These are phyloP conservation scores for Colletotrichum shisoi DNA, from an alignment of 2,329 filamentous ascomycete species.

Conservation along the genomic window DNA sequence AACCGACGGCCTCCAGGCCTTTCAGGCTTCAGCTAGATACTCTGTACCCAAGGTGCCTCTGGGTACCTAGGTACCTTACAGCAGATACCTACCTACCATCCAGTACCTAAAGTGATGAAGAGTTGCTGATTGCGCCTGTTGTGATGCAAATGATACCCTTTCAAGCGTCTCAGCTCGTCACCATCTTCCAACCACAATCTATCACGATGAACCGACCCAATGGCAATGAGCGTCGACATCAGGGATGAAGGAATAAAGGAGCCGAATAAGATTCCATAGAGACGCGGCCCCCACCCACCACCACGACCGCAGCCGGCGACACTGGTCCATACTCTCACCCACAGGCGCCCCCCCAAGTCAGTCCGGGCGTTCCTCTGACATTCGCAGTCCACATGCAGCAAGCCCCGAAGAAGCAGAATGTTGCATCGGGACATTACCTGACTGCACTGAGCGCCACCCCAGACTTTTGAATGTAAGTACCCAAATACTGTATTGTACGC, in stretches of 20 bases:
- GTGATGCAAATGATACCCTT: neutral
- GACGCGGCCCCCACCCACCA: neutral
- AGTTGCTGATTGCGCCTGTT: too few species aligned
- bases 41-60: too few species aligned
- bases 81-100: too few species aligned
- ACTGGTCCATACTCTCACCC: neutral
- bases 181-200: neutral
- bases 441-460: neutral
- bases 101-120: too few species aligned
- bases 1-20: slow-evolving; percentile 4
- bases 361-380: neutral
- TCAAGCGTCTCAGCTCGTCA: too few species aligned
- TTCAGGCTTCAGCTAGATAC: slow-evolving; percentile 29
- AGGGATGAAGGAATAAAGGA: slow-evolving; percentile 6
- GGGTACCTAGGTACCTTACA: too few species aligned
- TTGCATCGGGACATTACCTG: neutral
- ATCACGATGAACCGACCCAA: slow-evolving; percentile 2
- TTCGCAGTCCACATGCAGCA: neutral
- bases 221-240: neutral
- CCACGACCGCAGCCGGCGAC: neutral
- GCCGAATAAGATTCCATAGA: slow-evolving; percentile 4
- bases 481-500: too few species aligned
- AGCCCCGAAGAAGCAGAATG: neutral
- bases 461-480: too few species aligned
- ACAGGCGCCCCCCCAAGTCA: neutral